Base-by-base conservation (phyloP, 306 rosid genomes). In the Rubus parviflorus region DNA sequence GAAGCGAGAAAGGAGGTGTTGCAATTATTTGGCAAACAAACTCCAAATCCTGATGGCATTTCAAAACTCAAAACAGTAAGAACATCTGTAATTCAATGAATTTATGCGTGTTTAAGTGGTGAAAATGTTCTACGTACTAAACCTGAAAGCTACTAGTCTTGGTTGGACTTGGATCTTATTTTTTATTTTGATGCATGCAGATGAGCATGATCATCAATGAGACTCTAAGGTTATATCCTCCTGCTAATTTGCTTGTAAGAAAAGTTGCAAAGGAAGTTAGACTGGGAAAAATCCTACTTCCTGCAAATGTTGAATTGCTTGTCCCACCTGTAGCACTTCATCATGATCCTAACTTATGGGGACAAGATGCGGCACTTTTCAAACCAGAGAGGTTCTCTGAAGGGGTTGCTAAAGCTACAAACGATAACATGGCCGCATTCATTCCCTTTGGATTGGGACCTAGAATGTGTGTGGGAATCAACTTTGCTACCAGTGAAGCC, bases 291-390 rank as follows among this genome's bases (percentile, higher is more conserved):
- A 49, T 63, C 22, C 30, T 30, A 38, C 74, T 73, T 22, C 83
- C 79, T 10, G 52, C 74, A 38, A 45, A 73, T 11, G 17, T 73
- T 1, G 3, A 19, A 19, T 6, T 80, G 17, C 0, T 1, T 14
- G 15, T 46, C 51, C 15, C 16, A 11, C 11, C 51, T 10, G 4
- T 46, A 46, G 51, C 51, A 46, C 38, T 64, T 41, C 78, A 80
- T 5, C 79, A 64, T 54, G 83, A 80, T 19, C 69, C 79, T 53
- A 8, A 65, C 7, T 38, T 80, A 41, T 80, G 83, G 83, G 83
- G 83, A 45, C 69, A 66, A 56, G 83, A 80, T 65, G 78, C 52
- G 38, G 22, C 38, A 72, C 6, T 22, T 6, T 79, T 79, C 46
- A 79, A 65, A 40, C 82, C 78, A 17, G 62, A 73, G 68, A 43